Conservation (phyloP, 345 rosid genomes). For the Euphorbia tirucalli region DNA sequence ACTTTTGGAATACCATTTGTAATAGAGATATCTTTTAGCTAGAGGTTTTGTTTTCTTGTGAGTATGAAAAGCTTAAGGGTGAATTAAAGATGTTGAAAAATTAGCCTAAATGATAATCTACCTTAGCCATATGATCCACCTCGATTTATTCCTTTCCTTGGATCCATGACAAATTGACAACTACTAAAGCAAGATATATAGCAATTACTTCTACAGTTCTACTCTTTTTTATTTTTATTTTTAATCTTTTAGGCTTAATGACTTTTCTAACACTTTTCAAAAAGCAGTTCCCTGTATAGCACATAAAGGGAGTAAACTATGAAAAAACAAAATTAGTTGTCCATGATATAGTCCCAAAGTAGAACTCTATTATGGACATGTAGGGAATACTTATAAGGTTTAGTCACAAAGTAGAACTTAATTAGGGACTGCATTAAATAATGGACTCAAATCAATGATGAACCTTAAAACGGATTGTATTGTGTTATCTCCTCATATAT, state of each 20-base stretch:
- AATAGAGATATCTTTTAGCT: not conserved
- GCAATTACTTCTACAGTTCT: not conserved
- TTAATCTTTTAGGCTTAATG: conserved; percentile 12
- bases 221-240: not conserved
- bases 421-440: not conserved
- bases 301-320: too few relatives aligned
- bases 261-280: conserved; percentile 25
- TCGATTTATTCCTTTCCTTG: conserved; percentile 30
- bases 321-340: too few relatives aligned
- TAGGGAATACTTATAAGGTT: not conserved
- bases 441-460: not conserved
- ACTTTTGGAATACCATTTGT: too few relatives aligned
- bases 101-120: not conserved
- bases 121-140: conserved; percentile 14
- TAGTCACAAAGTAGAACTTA: too few relatives aligned
- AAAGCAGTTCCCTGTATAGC: conserved; percentile 31
- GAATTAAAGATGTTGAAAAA: conserved; percentile 5
- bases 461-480: too few relatives aligned
- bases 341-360: too few relatives aligned
- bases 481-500: conserved; percentile 30
- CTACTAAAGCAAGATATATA: conserved; percentile 20
- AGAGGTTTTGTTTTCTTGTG: not conserved
- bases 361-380: too few relatives aligned
- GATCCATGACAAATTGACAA: conserved; percentile 29
- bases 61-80: not conserved